A percentile compares a stretch with the other conserved stretches of the same genome.
These are phyloP conservation scores for Madurella fahalii DNA, from an alignment of 2,329 filamentous ascomycete genomes.

Conservation along the genomic window DNA sequence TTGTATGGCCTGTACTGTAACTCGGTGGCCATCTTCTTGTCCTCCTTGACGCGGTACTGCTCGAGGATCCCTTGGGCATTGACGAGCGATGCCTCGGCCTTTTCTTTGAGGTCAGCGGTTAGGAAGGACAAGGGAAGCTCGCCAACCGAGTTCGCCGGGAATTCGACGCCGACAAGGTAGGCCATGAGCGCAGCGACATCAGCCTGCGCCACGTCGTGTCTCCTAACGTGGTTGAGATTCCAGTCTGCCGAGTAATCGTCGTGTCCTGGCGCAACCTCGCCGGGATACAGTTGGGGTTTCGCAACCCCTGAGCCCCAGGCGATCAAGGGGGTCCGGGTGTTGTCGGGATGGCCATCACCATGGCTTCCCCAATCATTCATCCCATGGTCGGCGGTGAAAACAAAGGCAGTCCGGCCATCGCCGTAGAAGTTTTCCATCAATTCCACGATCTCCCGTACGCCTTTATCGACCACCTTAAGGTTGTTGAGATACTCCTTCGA, in stretches of 20 bases:
- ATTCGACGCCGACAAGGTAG: conserved; percentile 81
- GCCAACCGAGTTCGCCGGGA: conserved; percentile 93
- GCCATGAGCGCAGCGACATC: conserved; percentile 96
- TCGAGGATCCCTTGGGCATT: conserved; percentile 87
- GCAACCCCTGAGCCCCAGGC: conserved; percentile 91
- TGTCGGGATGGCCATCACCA: conserved; percentile 94
- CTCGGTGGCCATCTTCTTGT: conserved; percentile 70
- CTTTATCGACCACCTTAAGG: conserved; percentile 88
- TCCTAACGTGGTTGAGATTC: conserved; percentile 72
- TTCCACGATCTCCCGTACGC: conserved; percentile 77
- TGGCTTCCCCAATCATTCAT: conserved; percentile 99
- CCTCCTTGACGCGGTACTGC: conserved; percentile 94
- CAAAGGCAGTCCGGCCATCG: conserved; percentile 81
- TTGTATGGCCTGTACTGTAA: conserved; percentile 74
- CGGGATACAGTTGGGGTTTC: conserved; percentile 57
- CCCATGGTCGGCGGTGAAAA: conserved; percentile 96
- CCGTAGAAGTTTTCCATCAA: conserved; percentile 82
- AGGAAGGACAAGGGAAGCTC: conserved; percentile 84
- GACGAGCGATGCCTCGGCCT: conserved; percentile 77
- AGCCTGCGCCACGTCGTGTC: conserved; percentile 90
- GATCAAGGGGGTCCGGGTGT: conserved; percentile 89
- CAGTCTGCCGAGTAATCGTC: conserved; percentile 90
- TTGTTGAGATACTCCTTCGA: conserved; percentile 94
- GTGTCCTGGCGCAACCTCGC: conserved; percentile 68
- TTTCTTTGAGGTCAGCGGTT: conserved; percentile 65